These are phyloP conservation scores for Cordyceps militaris DNA, from an alignment of 2,329 filamentous ascomycete species.

Conservation along the genomic window DNA sequence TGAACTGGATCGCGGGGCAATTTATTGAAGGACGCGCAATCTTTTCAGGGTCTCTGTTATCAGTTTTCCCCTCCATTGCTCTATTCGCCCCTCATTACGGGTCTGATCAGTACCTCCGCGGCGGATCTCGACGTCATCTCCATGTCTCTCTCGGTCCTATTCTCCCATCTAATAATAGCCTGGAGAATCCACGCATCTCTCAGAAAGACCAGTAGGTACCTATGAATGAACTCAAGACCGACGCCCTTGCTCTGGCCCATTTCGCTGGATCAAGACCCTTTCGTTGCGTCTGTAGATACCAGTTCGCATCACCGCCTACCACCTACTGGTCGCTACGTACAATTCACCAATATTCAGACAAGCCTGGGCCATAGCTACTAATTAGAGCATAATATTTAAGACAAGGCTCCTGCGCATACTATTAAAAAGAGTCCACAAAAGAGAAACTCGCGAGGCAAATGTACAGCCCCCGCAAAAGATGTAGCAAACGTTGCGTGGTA, in stretches of 20 bases:
- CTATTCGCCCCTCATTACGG: background rate
- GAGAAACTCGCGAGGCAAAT: conserved; percentile 6
- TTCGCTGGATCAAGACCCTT: too few species aligned
- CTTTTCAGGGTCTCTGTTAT: background rate
- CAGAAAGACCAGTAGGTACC: background rate
- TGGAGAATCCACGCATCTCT: background rate
- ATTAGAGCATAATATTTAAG: conserved; percentile 13
- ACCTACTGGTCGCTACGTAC: background rate
- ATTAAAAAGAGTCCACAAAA: conserved; percentile 12
- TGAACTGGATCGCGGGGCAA: background rate
- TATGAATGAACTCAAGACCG: background rate
- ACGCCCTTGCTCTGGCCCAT: background rate
- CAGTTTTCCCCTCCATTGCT: background rate
- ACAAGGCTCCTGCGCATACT: conserved; percentile 13
- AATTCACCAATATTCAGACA: background rate
- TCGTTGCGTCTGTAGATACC: too few species aligned
- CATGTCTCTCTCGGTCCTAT: background rate
- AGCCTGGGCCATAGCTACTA: background rate
- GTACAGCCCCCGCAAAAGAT: background rate
- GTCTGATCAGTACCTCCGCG: background rate
- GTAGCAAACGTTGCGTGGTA: conserved; percentile 4
- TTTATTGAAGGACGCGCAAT: background rate
- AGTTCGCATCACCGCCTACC: background rate
- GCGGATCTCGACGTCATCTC: background rate
- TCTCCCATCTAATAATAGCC: background rate